phyloP scores from a whole-genome alignment of 1,284 basidiomycete genomes.

The Vanrija humicola region DNA sequence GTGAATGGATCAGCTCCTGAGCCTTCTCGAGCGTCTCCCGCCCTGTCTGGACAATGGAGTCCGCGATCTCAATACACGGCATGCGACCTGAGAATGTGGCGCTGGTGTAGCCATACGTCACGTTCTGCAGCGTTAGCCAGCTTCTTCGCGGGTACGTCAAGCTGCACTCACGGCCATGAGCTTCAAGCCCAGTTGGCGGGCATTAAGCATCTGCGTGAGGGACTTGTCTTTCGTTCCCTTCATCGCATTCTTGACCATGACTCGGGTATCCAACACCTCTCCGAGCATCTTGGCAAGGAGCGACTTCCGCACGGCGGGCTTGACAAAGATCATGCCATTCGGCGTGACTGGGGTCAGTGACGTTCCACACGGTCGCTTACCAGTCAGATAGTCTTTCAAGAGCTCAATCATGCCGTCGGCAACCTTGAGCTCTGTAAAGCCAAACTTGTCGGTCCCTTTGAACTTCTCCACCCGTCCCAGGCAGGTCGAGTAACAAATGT shows the following conservation, averaged over 20 bases:
- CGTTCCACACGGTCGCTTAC: slow-evolving; percentile 51
- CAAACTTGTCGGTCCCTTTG: slow-evolving; percentile 83
- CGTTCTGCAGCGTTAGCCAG: slow-evolving; percentile 55
- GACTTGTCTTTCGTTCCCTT: slow-evolving; percentile 75
- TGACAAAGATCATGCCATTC: slow-evolving; percentile 92
- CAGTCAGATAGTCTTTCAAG: slow-evolving; percentile 69
- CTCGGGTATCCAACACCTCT: slow-evolving; percentile 90
- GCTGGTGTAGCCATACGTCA: slow-evolving; percentile 91
- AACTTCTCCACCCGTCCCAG: slow-evolving; percentile 81
- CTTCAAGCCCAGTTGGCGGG: slow-evolving; percentile 82
- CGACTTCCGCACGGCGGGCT: slow-evolving; percentile 75
- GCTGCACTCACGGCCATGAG: slow-evolving; percentile 56
- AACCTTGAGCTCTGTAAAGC: slow-evolving; percentile 66
- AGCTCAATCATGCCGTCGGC: slow-evolving; percentile 64
- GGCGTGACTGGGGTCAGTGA: slow-evolving; percentile 65
- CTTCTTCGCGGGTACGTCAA: background rate
- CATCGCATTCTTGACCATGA: slow-evolving; percentile 97
- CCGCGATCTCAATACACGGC: slow-evolving; percentile 97
- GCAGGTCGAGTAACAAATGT: slow-evolving; percentile 95
- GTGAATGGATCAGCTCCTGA: slow-evolving; percentile 72
- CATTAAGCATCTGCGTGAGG: slow-evolving; percentile 70
- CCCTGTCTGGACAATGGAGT: slow-evolving; percentile 94
- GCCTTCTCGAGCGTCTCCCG: slow-evolving; percentile 94
- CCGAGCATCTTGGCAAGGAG: slow-evolving; percentile 86
- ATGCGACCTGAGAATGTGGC: slow-evolving; percentile 93